A percentile compares a stretch with the other conserved stretches of the same genome.
These are phyloP conservation scores for Firmiana major DNA, from an alignment of 345 rosid species.

Conservation along the genomic window DNA sequence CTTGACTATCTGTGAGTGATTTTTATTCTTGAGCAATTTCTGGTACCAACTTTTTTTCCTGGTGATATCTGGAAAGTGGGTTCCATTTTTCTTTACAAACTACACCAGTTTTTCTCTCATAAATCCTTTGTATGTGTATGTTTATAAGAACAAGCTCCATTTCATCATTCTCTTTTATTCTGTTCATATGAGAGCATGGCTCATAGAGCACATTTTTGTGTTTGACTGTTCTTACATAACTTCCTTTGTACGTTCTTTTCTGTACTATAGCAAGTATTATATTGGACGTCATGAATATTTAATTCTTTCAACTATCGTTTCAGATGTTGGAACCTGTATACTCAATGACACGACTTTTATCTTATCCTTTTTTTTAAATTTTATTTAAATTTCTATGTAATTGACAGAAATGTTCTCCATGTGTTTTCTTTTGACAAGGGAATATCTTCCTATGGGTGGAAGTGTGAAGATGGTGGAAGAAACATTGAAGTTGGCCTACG, in stretches of 20 bases:
- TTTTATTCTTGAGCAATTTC: no score
- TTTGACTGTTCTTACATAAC: background rate
- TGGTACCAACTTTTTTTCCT: background rate
- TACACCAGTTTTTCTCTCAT: background rate
- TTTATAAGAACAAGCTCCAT: background rate
- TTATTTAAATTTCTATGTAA: conserved; percentile 23
- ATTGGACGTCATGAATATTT: background rate
- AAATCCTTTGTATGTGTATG: background rate
- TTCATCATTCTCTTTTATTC: background rate
- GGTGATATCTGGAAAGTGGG: background rate
- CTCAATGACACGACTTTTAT: background rate
- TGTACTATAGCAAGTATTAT: background rate
- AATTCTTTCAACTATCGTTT: background rate
- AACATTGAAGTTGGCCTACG: conserved; percentile 89
- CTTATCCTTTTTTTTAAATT: background rate
- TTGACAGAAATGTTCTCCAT: conserved; percentile 47
- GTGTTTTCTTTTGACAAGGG: conserved; percentile 43
- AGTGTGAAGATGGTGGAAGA: conserved; percentile 86
- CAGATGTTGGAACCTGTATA: background rate
- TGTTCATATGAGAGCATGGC: background rate
- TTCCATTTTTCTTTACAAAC: background rate
- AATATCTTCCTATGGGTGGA: conserved; percentile 99
- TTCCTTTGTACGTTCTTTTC: background rate
- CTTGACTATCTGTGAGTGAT: background rate
- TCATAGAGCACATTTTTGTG: background rate